These are phyloP conservation scores for Ogataea hybrid DNA, from an alignment of 1,139 yeast species.

Conservation along the genomic window DNA sequence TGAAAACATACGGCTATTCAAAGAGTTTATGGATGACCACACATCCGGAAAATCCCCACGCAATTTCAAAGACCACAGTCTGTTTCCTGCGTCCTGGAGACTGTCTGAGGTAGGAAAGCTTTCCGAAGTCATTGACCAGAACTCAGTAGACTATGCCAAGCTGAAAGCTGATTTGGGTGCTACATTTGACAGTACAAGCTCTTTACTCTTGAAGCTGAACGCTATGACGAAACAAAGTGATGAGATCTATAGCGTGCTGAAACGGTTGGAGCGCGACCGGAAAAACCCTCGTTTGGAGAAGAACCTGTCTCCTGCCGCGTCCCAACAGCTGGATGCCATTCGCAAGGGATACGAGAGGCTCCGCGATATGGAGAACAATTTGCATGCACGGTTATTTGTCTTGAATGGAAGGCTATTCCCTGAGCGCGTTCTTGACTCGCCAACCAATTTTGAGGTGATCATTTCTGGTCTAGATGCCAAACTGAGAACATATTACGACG, in stretches of 20 bases:
- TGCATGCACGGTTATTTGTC: slow-evolving; percentile 26
- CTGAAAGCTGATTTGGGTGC: neutral
- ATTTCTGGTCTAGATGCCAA: slow-evolving; percentile 25
- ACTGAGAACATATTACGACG: slow-evolving; percentile 20
- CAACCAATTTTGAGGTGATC: slow-evolving; percentile 22
- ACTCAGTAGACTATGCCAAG: neutral
- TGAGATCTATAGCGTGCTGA: neutral
- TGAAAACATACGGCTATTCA: slow-evolving; percentile 33
- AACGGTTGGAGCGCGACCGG: neutral
- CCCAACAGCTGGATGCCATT: slow-evolving; percentile 6
- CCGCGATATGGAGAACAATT: slow-evolving; percentile 14
- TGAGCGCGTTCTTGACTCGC: slow-evolving; percentile 21
- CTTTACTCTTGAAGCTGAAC: slow-evolving; percentile 1
- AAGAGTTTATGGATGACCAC: slow-evolving; percentile 38
- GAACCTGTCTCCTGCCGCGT: neutral
- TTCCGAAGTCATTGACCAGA: slow-evolving; percentile 10
- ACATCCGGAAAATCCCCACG: slow-evolving; percentile 25
- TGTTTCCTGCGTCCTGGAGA: slow-evolving; percentile 40
- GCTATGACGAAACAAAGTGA: neutral
- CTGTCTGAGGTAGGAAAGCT: slow-evolving; percentile 32
- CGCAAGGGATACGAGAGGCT: slow-evolving; percentile 16
- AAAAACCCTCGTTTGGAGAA: neutral
- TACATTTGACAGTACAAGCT: neutral
- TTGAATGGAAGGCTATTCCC: slow-evolving; percentile 27
- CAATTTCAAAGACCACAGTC: slow-evolving; percentile 28